phyloP scores from a whole-genome alignment of 2,329 filamentous ascomycete genomes.

The Phialocephala subalpina region DNA sequence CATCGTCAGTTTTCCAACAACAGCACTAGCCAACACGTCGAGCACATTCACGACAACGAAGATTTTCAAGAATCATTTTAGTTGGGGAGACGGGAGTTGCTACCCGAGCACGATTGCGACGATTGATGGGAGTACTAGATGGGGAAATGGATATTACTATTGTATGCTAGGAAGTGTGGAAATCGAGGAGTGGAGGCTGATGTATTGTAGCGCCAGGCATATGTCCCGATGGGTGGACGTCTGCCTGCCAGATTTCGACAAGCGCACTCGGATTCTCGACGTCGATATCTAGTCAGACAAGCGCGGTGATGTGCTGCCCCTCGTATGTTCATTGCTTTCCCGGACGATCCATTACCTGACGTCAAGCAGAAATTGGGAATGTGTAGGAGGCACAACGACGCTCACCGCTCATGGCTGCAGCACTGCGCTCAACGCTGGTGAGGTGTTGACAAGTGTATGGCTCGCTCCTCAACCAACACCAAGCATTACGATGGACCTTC shows the following conservation, averaged over 20 bases:
- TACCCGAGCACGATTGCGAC: slow-evolving; percentile 25
- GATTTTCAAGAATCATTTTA: slow-evolving; percentile 26
- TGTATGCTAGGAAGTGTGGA: background rate
- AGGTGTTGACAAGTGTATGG: slow-evolving; percentile 21
- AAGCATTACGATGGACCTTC: slow-evolving; percentile 10
- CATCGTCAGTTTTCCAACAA: slow-evolving; percentile 20
- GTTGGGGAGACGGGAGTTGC: slow-evolving; percentile 22
- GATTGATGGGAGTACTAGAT: slow-evolving; percentile 15
- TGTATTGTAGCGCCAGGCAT: slow-evolving; percentile 18
- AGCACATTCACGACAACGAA: slow-evolving; percentile 18
- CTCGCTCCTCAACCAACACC: slow-evolving; percentile 16
- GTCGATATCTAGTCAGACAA: slow-evolving; percentile 12
- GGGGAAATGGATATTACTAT: slow-evolving; percentile 27
- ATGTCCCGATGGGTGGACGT: slow-evolving; percentile 23
- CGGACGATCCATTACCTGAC: background rate
- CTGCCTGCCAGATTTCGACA: slow-evolving; percentile 16
- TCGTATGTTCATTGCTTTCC: slow-evolving; percentile 12
- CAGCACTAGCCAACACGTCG: slow-evolving; percentile 1
- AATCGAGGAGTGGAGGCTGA: background rate
- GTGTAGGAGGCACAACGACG: slow-evolving; percentile 18
- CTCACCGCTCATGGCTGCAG: slow-evolving; percentile 21
- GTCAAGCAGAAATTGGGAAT: slow-evolving; percentile 12
- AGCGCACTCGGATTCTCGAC: slow-evolving; percentile 23
- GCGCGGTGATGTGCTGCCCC: slow-evolving; percentile 26
- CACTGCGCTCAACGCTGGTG: background rate